Evolutionary conservation across 805 yeast species (phyloP).

Genomic region (Myxozyma kluyveri): DNA sequence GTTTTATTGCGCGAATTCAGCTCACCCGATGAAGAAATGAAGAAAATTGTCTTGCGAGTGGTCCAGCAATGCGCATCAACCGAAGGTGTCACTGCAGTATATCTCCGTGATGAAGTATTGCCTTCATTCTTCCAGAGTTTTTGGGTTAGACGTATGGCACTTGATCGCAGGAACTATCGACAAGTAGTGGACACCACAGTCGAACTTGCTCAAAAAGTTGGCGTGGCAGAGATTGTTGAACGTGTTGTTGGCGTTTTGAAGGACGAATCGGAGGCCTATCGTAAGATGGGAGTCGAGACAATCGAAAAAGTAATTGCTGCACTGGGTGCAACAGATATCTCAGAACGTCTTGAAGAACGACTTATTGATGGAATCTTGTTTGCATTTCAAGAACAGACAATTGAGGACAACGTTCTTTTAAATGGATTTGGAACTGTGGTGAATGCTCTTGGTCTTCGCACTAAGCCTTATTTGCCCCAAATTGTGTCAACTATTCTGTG

Average conservation of each 20-base stretch:
- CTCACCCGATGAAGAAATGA: constrained; percentile 88
- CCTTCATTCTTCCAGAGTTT: constrained; percentile 65
- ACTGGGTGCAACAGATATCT: constrained; percentile 58
- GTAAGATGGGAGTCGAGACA: constrained; percentile 76
- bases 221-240: constrained; percentile 59
- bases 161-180: constrained; percentile 47
- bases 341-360: constrained; percentile 58
- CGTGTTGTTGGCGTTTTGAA: constrained; percentile 58
- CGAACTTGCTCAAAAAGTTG: constrained; percentile 63
- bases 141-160: constrained; percentile 80
- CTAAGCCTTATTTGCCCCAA: constrained; percentile 68
- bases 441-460: constrained; percentile 58
- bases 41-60: constrained; percentile 64
- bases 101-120: constrained; percentile 51
- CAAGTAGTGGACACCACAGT: constrained; percentile 72
- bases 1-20: constrained; percentile 68
- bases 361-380: constrained; percentile 76
- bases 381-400: constrained; percentile 77
- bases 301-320: constrained; percentile 52
- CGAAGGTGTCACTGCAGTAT: constrained; percentile 51
- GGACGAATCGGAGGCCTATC: constrained; percentile 77
- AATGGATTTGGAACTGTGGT: constrained; percentile 64
- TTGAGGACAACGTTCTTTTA: constrained; percentile 54
- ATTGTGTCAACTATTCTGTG: constrained; percentile 70
- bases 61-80: constrained; percentile 64